Evolutionary conservation across 345 rosid species (phyloP), one percentile per base, ranked within the genome.

Genomic region (Gynandropsis gynandra): DNA sequence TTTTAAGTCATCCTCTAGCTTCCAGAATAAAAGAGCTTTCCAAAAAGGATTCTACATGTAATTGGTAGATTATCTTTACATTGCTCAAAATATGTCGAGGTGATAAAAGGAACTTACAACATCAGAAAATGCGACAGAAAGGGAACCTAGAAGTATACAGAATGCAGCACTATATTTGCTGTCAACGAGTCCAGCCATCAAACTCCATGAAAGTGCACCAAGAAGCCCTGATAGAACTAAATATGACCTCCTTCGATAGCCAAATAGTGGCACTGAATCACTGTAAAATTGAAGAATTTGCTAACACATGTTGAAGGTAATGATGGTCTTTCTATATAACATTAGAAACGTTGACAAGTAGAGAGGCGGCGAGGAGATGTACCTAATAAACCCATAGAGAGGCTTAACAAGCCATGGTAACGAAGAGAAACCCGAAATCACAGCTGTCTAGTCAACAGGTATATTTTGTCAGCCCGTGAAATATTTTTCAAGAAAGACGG

Each of bases 371-470:
- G 52, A 55, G 7, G 47, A 66, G 29, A 1, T 66, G 10, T 70
- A 88, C 95, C 99, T 92, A 48, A 88, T 83, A 71, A 92, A 92
- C 29, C 97, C 95, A 50, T 88, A 92, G 16, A 88, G 72, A 48
- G 98, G 97, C 69, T 92, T 92, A 42, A 92, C 62, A 62, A 85
- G 98, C 98, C 98, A 92, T 1, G 98, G 98, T 33, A 92, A 76
- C 4, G 98, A 61, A 65, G 98, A 85, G 74, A 87, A 87, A 38
- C 97, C 97, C 15, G 80, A 72, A 72, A 92, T 78, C 57, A 87
- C 85, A 78, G 98, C 98, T 80, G 95, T 87, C 98, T 88, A 85
- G 83, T 75, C 72, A 78, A 79, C 13, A 71, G 11, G 58, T 50
- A 64, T 34, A 71, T 45, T 38, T 49, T 55, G 78, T 87, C 80